These are phyloP conservation scores for Spathaspora passalidarum DNA, from an alignment of 805 yeast genomes.

Conservation along the genomic window DNA sequence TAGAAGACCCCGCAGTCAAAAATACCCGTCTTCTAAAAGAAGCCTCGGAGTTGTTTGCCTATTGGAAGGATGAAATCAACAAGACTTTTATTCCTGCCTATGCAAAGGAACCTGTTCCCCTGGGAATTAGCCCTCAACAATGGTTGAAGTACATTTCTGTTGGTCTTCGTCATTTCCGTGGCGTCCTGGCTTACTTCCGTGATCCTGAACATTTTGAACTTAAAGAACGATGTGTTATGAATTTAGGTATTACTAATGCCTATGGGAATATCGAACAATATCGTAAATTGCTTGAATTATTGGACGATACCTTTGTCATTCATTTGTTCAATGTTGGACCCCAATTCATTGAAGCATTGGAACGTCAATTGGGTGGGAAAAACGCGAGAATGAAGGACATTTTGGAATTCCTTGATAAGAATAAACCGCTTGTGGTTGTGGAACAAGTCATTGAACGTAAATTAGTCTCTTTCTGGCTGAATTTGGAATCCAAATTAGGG, in stretches of 20 bases:
- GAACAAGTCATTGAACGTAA: not conserved
- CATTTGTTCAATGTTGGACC: conserved; percentile 1
- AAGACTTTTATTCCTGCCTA: conserved; percentile 2
- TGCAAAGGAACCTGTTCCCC: not conserved
- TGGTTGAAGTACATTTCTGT: conserved; percentile 1
- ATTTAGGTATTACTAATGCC: not conserved
- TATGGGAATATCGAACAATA: conserved; percentile 1
- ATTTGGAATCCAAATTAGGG: conserved; percentile 1
- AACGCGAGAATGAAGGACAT: not conserved
- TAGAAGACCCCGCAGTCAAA: not conserved
- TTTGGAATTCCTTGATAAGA: not conserved
- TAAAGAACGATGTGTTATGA: conserved; percentile 1
- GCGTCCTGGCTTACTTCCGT: not conserved
- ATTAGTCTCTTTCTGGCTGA: conserved; percentile 2
- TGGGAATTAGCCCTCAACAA: not conserved
- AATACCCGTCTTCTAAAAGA: not conserved
- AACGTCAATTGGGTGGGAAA: not conserved
- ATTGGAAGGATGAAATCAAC: conserved; percentile 1
- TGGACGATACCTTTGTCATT: conserved; percentile 4
- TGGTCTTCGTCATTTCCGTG: conserved; percentile 3
- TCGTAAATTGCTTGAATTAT: conserved; percentile 1
- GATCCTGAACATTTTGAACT: conserved; percentile 4
- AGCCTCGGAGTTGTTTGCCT: not conserved
- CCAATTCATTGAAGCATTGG: not conserved
- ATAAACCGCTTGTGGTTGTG: not conserved